A percentile compares a stretch with the other conserved stretches of the same genome.
These are phyloP conservation scores for Phytophthora rubi DNA, from an alignment of 352 stramenopile species.

Conservation along the genomic window DNA sequence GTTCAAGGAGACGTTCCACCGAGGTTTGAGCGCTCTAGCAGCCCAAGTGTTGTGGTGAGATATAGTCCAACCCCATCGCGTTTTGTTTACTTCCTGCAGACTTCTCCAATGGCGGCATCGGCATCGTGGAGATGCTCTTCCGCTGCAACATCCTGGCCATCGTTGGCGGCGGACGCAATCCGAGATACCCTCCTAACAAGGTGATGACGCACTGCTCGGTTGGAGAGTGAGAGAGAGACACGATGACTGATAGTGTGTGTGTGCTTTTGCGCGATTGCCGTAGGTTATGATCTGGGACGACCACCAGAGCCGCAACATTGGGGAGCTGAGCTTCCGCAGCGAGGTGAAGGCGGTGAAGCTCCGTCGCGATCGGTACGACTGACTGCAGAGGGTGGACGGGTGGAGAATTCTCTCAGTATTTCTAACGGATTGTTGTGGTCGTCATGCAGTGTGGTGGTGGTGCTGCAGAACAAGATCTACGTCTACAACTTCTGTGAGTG, in stretches of 20 bases:
- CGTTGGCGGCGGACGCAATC: slow-evolving; percentile 91
- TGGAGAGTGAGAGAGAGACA: too few relatives aligned
- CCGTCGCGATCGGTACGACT: slow-evolving; percentile 88
- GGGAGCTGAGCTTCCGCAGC: slow-evolving; percentile 97
- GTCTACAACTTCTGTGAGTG: slow-evolving; percentile 96
- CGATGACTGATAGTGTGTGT: too few relatives aligned
- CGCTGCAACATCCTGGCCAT: slow-evolving; percentile 98
- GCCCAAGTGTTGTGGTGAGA: background rate
- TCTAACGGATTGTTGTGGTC: background rate
- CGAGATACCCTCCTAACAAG: slow-evolving; percentile 97
- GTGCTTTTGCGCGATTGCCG: background rate
- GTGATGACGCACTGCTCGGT: slow-evolving; percentile 28
- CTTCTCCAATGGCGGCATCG: slow-evolving; percentile 96
- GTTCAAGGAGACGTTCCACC: slow-evolving; percentile 97
- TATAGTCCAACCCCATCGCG: background rate
- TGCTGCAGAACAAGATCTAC: slow-evolving; percentile 97
- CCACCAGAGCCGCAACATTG: slow-evolving; percentile 97
- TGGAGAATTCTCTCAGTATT: background rate
- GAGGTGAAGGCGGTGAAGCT: slow-evolving; percentile 97
- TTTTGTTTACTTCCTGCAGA: slow-evolving; percentile 44
- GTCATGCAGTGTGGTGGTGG: slow-evolving; percentile 92
- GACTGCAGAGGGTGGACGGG: background rate
- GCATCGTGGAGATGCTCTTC: slow-evolving; percentile 99
- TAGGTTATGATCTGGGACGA: slow-evolving; percentile 99
- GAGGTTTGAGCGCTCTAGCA: slow-evolving; percentile 50